Base-by-base conservation (phyloP, 1,139 yeast species). In the Yamadazyma friedrichii region DNA sequence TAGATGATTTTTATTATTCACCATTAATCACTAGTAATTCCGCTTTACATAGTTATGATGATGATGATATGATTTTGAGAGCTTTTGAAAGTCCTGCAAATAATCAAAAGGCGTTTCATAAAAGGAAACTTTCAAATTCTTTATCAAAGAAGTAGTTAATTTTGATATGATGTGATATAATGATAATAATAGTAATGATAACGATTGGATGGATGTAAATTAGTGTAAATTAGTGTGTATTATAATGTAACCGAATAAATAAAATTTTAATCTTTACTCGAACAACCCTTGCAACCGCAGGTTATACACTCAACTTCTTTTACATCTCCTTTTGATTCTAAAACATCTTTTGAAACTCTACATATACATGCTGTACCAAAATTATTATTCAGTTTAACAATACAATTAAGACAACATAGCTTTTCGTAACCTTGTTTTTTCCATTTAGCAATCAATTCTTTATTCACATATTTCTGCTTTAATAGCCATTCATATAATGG, bases 261-360 rank as follows among this genome's bases (percentile, higher is more conserved):
- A 9, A 12, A 24, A 13, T 27, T 15, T 58, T 56, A 86, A 56
- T 86, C 95, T n/a, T 82, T 74, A 51, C 93, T 84, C 2, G 95
- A 80, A 59, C 97, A 89, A 2, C 96, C 96, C 46, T 77, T 68
- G 54, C 97, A 89, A 0, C 97, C 97, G 66, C 97, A 89, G 30
- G 86, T 87, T 8, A 85, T 74, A 59, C 97, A 89, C 50, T 83
- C 81, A 9, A 79, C 52, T 1, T 49, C 68, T 39, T 63, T 65
- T 9, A 54, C 55, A n/a, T 52, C 55, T n/a, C 58, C 60, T 16
- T 64, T 65, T 35, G 69, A 74, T 22, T 70, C 58, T 36, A 76
- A 62, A 15, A 66, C 72, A 3, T 75, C 72, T 50, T 81, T 76
- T 1, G 97, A 96, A 1, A 89, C 96, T 42, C 97, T 67, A 55